Base-by-base conservation (phyloP, 768 basidiomycete species). In the Naganishia friedmannii region DNA sequence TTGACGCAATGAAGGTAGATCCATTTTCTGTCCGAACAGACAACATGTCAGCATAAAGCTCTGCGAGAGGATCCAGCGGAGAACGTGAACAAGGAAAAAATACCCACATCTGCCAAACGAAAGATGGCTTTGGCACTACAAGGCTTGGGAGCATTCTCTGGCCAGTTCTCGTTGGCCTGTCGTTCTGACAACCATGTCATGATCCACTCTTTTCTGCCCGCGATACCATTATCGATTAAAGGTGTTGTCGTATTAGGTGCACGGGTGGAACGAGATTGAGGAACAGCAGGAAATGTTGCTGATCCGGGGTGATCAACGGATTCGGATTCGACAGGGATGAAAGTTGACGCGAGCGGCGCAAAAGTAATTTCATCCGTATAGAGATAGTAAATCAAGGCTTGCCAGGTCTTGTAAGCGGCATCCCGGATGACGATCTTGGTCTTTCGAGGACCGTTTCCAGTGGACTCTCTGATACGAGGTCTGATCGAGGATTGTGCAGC, bases 51-150 rank as follows among this genome's bases (percentile, higher is more conserved):
- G 28, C 31, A 65, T 21, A 48, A 23, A 58, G 29, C 9, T 29
- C 19, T 23, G 7, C 19, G 53, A 23, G 51, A 8, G 10, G 12
- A 37, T 37, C 34, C 15, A 15, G 42, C 15, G 15, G 42, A 42
- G 42, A 10, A 29, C 8, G 2, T 23, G 12, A 29, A 56, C 0
- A 6, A 7, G 32, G 54, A 31, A 26, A 13, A 10, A 3, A 15
- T 21, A 82, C 88, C 76, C 73, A 91, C 90, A 76, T 93, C 92
- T 21, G 92, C 92, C 32, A 92, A 84, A 60, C 90, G 84, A 77
- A 91, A 93, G 10, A 88, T 87, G 2, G 91, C 89, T 79, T 93
- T 93, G 17, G 91, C 90, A 32, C 90, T 91, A 75, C 90, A 91
- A 0, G 87, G 87, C n/a, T 85, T 83, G 1, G 90, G 89, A 55